These are phyloP conservation scores for Scortechinia acanthostroma DNA, from an alignment of 2,329 filamentous ascomycete species.

Conservation along the genomic window DNA sequence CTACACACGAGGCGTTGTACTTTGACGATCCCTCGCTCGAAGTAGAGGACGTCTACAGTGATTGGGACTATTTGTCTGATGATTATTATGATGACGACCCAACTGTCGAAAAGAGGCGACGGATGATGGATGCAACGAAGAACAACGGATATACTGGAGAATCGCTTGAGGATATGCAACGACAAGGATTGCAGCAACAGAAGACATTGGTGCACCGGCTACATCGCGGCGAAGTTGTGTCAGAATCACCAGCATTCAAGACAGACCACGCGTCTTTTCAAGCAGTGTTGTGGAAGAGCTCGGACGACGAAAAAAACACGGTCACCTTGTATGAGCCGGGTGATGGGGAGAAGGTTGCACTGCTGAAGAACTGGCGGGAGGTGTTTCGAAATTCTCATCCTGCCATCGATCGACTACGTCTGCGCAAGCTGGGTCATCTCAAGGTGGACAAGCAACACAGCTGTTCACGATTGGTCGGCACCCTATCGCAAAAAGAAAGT, in stretches of 20 bases:
- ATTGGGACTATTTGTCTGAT: conserved; percentile 20
- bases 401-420: no score
- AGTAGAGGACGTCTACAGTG: conserved; percentile 26
- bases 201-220: neutral
- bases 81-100: conserved; percentile 13
- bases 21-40: conserved; percentile 24
- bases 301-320: neutral
- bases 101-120: neutral
- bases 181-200: neutral
- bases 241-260: neutral
- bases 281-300: neutral
- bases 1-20: conserved; percentile 26
- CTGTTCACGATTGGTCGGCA: no score
- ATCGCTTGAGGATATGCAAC: no score
- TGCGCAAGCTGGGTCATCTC: no score
- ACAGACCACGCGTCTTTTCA: neutral
- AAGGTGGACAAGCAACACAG: no score
- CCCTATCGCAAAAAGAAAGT: no score
- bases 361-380: conserved; percentile 1
- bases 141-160: no score
- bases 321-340: neutral
- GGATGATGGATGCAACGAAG: neutral
- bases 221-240: neutral
- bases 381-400: neutral
- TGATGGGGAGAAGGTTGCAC: neutral